Base-by-base conservation (phyloP, 1,284 basidiomycete genomes). In the Sporisorium graminicola region DNA sequence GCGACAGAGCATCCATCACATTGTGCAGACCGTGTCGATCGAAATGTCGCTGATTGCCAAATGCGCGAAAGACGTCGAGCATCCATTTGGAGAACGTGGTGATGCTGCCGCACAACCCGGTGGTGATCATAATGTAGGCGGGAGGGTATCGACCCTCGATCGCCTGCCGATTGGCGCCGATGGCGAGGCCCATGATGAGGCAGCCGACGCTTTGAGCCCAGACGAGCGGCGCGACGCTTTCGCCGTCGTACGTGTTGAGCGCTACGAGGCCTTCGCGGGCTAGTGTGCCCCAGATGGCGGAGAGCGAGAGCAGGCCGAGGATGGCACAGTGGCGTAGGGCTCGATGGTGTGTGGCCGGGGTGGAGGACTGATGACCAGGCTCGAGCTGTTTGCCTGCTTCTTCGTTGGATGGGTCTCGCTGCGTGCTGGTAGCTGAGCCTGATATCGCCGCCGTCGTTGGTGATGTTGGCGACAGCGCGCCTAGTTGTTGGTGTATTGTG, bases 71-170 rank as follows among this genome's bases (percentile, higher is more conserved):
- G 1, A 94, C 87, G 73, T 94, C 92, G 9, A 94, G 84, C 86
- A 98, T 94, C 96, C 97, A 99, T 18, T 91, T 90, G 5, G 95
- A 97, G 87, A 98, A 99, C 0, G 95, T 98, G 5, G 97, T 99
- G 76, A 98, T 87, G 5, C 94, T 96, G 1, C 96, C 97, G 82
- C 96, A 98, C 84, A 97, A 94, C 5, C 95, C 95, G 47, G 95
- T 98, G 0, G 94, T 93, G 20, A 96, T 86, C 44, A 93, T 94
- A 5, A 92, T 93, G 85, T 94, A 96, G 9, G 96, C 82, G 0
- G 95, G 78, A 12, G 80, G 67, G 46, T 82, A 82, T 14, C 57
- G 40, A 13, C 52, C 58, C 51, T 84, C 79, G 29, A 84, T 57
- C 16, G 66, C 61, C 31, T 51, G 46, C 24, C 65, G 50, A 27